phyloP scores from a whole-genome alignment of 1,284 basidiomycete species.

The Cystobasidiaceae sp. region DNA sequence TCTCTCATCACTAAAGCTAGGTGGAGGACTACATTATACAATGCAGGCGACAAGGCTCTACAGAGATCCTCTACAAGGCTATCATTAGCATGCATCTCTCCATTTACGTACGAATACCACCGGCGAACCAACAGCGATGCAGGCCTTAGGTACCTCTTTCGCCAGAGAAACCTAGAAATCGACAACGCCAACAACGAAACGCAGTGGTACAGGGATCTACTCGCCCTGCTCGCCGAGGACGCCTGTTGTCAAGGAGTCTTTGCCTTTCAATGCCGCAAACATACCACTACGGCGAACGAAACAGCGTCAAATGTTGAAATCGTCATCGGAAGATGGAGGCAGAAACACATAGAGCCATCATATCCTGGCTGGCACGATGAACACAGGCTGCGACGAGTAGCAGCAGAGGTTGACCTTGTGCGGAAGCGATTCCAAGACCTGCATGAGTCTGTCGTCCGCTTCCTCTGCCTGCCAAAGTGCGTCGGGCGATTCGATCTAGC shows the following conservation, averaged over 20 bases:
- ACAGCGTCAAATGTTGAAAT: neutral
- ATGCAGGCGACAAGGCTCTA: too few relatives aligned
- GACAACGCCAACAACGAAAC: neutral
- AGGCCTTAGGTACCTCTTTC: neutral
- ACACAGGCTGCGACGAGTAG: too few relatives aligned
- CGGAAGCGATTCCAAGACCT: neutral
- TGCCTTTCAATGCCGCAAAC: neutral
- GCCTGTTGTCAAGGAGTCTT: neutral
- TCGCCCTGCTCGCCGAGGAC: neutral
- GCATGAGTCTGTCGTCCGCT: neutral
- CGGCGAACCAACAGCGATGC: neutral
- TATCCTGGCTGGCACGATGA: neutral
- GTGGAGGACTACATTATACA: too few relatives aligned
- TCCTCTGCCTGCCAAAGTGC: neutral
- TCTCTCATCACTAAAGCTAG: too few relatives aligned
- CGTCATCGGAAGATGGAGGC: neutral
- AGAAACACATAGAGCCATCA: neutral
- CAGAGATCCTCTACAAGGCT: too few relatives aligned
- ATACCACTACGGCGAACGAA: neutral
- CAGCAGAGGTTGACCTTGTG: too few relatives aligned
- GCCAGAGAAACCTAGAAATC: neutral
- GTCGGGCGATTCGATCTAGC: neutral
- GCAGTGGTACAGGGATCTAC: neutral
- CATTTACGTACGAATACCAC: neutral
- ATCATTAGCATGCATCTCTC: too few relatives aligned